phyloP scores from a whole-genome alignment of 148 eudicot genomes.

The Nepenthes mirabilis region DNA sequence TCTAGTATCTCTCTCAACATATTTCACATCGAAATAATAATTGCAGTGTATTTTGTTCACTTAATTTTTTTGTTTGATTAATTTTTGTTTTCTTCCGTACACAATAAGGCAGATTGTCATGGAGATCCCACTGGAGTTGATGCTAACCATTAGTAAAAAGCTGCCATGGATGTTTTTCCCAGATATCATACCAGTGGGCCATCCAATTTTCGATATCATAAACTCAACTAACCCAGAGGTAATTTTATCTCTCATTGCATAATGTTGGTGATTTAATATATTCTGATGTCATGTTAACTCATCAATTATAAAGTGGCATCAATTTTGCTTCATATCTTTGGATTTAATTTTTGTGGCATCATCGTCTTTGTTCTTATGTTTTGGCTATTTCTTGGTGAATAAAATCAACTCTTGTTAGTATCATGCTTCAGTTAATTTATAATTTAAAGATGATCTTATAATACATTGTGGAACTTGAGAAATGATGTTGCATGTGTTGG shows the following conservation, averaged over 20 bases:
- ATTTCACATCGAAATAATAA: background rate
- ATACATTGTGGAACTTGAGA: too few species aligned
- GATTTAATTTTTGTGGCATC: too few species aligned
- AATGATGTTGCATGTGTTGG: too few species aligned
- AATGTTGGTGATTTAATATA: background rate
- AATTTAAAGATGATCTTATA: too few species aligned
- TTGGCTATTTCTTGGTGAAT: background rate
- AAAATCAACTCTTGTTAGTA: background rate
- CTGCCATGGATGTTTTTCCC: constrained; percentile 99
- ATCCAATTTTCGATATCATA: constrained; percentile 94
- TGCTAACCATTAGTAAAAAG: constrained; percentile 84
- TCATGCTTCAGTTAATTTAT: too few species aligned
- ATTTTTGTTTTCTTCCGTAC: constrained; percentile 1
- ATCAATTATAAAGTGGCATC: background rate
- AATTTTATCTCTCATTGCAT: constrained; percentile 7
- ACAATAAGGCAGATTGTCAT: constrained; percentile 56
- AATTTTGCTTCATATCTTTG: background rate
- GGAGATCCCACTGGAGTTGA: constrained; percentile 94
- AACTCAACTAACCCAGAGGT: constrained; percentile 93
- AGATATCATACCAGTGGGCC: constrained; percentile 83
- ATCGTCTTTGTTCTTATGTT: background rate
- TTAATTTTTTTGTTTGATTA: background rate
- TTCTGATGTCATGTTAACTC: background rate
- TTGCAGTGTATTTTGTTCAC: background rate
- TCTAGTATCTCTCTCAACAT: background rate